phyloP scores from a whole-genome alignment of 306 rosid genomes.

The Morella rubra region DNA sequence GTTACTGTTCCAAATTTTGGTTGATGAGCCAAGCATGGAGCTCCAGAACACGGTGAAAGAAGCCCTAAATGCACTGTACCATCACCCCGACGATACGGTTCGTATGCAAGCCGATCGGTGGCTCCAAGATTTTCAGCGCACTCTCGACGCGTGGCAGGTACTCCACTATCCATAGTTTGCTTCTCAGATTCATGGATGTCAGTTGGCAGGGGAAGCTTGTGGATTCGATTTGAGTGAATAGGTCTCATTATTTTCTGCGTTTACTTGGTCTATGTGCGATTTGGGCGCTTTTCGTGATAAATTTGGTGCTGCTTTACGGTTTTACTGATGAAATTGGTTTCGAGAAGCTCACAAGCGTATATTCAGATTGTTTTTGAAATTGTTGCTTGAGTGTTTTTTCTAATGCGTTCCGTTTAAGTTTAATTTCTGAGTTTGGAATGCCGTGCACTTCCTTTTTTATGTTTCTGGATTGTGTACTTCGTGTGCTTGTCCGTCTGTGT shows the following conservation, averaged over 20 bases:
- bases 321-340: not conserved
- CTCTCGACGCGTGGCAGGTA: constrained; percentile 99
- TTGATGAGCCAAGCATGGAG: constrained; percentile 64
- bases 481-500: not conserved
- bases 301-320: constrained; percentile 9
- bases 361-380: constrained; percentile 12
- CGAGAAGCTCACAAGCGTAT: constrained; percentile 15
- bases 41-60: constrained; percentile 90
- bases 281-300: not conserved
- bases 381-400: constrained; percentile 21
- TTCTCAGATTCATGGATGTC: constrained; percentile 21
- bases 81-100: constrained; percentile 86
- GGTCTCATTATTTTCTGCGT: not conserved
- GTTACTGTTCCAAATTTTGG: constrained; percentile 17
- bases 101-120: constrained; percentile 98
- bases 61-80: constrained; percentile 99
- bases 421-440: constrained; percentile 8
- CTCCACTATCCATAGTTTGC: constrained; percentile 22
- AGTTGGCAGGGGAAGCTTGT: not conserved
- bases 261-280: constrained; percentile 3
- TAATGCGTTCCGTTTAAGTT: constrained; percentile 29
- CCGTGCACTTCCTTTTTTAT: not conserved
- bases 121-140: constrained; percentile 91
- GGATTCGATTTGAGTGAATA: constrained; percentile 25
- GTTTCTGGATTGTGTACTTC: not conserved